Conservation (phyloP, 495 filamentous ascomycete genomes). For the Daldinia concentrica region DNA sequence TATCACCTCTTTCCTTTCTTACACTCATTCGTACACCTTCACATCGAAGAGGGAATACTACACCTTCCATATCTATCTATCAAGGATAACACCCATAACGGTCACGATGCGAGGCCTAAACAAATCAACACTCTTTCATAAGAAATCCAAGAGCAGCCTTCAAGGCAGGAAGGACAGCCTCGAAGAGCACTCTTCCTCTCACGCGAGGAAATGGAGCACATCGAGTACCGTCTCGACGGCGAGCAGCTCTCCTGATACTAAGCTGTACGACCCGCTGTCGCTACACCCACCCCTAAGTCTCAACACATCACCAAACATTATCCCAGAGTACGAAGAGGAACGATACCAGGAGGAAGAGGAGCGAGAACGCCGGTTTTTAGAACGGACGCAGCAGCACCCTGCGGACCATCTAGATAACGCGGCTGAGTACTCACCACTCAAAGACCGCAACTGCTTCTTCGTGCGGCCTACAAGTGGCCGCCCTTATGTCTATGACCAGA, state of each 20-base stretch:
- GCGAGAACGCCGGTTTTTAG: conserved; percentile 39
- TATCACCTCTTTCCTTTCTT: conserved; percentile 22
- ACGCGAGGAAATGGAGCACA: conserved; percentile 42
- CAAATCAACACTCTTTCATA: conserved; percentile 41
- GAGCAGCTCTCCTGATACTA: conserved; percentile 17
- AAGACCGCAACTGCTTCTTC: conserved; percentile 40
- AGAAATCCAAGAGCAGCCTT: conserved; percentile 39
- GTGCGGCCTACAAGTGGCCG: conserved; percentile 13
- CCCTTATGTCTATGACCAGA: conserved; percentile 37
- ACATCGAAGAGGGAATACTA: not conserved
- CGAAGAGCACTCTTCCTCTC: conserved; percentile 30
- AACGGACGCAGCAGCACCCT: conserved; percentile 32
- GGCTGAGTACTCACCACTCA: conserved; percentile 37
- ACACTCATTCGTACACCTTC: conserved; percentile 10
- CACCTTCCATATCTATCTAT: conserved; percentile 1
- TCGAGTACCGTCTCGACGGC: conserved; percentile 41
- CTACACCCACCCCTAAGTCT: conserved; percentile 46
- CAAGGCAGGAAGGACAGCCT: conserved; percentile 19
- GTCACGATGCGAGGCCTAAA: conserved; percentile 36
- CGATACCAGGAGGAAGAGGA: conserved; percentile 39
- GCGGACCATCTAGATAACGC: conserved; percentile 36
- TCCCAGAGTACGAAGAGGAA: conserved; percentile 37
- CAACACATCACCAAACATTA: conserved; percentile 44
- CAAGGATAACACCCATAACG: not conserved
- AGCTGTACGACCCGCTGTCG: conserved; percentile 40